A percentile compares a stretch with the other conserved stretches of the same genome.
Conservation (phyloP, 495 filamentous ascomycete species). For the Neurospora sp. region DNA sequence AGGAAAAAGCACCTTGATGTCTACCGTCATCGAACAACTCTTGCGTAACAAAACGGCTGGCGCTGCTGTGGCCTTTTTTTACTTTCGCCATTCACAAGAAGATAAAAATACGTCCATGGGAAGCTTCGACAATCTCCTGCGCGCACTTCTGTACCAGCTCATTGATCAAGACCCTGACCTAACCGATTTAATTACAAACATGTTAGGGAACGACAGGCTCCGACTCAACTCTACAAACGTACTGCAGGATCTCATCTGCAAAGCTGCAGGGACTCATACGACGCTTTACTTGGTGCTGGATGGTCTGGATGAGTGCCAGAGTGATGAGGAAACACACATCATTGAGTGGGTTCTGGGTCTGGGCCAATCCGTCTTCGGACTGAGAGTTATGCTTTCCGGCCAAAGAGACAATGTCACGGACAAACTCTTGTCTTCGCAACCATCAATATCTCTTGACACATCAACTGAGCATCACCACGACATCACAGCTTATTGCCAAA, state of each 20-base stretch:
- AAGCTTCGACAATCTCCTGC: background rate
- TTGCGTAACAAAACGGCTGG: background rate
- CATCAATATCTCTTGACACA: background rate
- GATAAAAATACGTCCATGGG: background rate
- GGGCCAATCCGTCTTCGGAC: background rate
- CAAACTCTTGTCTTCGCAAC: background rate
- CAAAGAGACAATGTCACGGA: background rate
- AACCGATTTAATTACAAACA: background rate
- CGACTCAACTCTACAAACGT: background rate
- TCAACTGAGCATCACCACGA: background rate
- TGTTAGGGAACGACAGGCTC: background rate
- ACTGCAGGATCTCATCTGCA: background rate
- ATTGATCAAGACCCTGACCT: background rate
- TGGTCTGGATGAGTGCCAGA: background rate
- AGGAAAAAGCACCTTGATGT: background rate
- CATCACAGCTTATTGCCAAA: background rate
- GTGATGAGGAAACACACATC: background rate
- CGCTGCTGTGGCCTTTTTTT: background rate
- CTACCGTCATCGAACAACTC: background rate
- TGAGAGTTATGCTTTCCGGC: background rate
- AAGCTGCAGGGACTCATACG: too few species aligned
- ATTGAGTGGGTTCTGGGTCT: background rate
- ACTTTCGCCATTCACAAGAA: background rate
- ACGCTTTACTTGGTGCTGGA: background rate
- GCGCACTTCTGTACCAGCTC: background rate